Evolutionary conservation across 2,329 filamentous ascomycete genomes (phyloP), one percentile per base, ranked within the genome.

Genomic region (Trichoderma hamatum): DNA sequence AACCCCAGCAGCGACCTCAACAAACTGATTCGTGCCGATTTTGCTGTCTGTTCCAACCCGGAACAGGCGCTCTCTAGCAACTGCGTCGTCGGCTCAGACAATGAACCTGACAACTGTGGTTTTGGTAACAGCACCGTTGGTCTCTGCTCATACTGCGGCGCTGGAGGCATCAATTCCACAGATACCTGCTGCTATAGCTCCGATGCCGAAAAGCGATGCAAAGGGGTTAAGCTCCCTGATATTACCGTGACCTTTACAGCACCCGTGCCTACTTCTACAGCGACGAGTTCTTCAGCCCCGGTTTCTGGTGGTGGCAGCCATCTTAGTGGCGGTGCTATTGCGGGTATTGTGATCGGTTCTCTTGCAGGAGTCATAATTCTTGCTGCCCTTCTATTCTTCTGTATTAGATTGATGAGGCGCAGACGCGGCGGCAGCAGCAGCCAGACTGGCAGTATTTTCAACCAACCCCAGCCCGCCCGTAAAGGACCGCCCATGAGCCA

Each of bases 101-200:
- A 99, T 75, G 94, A 99, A 81, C 89, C 90, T 1, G 80, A 89
- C 7, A 93, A 98, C 77, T 99, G 96, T 79, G 96, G 96, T 58
- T 99, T 91, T 78, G 87, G 86, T 51, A 86, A 88, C 72, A 90
- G 87, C 78, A 88, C 86, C 9, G 78, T 90, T 67, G 94, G 94
- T 3, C 84, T 99, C 43, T 99, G 96, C 82, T 89, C 90, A 5
- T 97, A 96, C 79, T 99, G 96, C 79, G 86, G 88, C 52, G 85
- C 89, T 7, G 95, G 92, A 74, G 94, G 94, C 32, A 88, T 90
- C 71, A 98, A 98, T 80, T 91, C 93, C 11, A 98, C 95, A 62
- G 95, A 98, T 78, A 96, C 94, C 3, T 99, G 96, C 83, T 99
- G 96, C 80, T 90, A 94, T 76, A 93, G 89, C 74, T 89, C 94